These are phyloP conservation scores for Blastobotrys capitulatus DNA, from an alignment of 1,139 yeast species.

Conservation along the genomic window DNA sequence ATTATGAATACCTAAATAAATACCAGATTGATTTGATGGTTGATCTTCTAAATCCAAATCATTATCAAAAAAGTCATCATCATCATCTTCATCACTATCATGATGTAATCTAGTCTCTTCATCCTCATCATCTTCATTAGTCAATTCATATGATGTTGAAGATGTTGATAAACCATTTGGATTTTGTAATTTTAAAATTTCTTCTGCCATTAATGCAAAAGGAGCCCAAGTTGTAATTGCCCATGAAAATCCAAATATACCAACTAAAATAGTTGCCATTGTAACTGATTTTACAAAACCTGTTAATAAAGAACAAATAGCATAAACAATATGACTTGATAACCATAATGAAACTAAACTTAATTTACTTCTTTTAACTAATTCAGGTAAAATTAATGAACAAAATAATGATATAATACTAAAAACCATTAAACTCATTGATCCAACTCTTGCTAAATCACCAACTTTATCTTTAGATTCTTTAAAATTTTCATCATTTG, in stretches of 20 bases:
- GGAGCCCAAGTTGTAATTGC: conserved; percentile 41
- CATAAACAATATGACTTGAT: conserved; percentile 33
- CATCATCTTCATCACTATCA: conserved; percentile 4
- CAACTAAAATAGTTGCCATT: conserved; percentile 33
- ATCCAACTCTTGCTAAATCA: conserved; percentile 37
- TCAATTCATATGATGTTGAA: conserved; percentile 6
- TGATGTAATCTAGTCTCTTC: neutral
- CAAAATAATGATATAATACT: conserved; percentile 33
- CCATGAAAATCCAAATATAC: conserved; percentile 37
- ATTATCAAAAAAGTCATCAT: neutral
- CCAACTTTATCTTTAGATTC: conserved; percentile 26
- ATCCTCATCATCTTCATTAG: conserved; percentile 1
- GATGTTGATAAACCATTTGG: neutral
- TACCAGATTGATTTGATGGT: conserved; percentile 28
- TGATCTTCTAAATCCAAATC: neutral
- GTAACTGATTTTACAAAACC: conserved; percentile 26
- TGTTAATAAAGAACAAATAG: conserved; percentile 30
- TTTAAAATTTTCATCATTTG: neutral
- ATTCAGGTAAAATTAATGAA: conserved; percentile 32
- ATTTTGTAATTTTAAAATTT: conserved; percentile 25
- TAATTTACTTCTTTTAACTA: conserved; percentile 14
- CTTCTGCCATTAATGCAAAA: conserved; percentile 37
- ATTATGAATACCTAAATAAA: conserved; percentile 38
- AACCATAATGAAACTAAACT: conserved; percentile 31
- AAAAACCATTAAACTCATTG: conserved; percentile 35